phyloP scores from a whole-genome alignment of 208 protist genomes.

The Novymonas esmeraldas region DNA sequence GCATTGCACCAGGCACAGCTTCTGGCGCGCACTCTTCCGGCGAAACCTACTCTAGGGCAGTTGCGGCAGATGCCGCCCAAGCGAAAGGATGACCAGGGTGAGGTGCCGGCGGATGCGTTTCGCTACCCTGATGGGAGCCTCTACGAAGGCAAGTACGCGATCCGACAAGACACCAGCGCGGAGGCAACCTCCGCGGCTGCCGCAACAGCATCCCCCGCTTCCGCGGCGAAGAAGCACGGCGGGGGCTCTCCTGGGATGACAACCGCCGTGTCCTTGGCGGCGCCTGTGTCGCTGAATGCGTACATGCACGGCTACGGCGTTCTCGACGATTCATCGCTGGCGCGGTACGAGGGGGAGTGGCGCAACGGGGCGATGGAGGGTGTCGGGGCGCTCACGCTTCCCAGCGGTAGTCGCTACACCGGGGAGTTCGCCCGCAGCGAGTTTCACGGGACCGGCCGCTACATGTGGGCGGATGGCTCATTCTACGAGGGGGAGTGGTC shows the following conservation, averaged over 20 bases:
- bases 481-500: conserved; percentile 87
- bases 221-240: conserved; percentile 20
- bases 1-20: no score
- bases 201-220: neutral
- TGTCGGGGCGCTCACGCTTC: conserved; percentile 48
- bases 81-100: conserved; percentile 70
- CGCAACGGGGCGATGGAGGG: conserved; percentile 74
- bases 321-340: conserved; percentile 55
- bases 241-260: conserved; percentile 2
- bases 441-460: conserved; percentile 75
- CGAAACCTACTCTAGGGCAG: no score
- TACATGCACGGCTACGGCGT: conserved; percentile 32
- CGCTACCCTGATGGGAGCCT: conserved; percentile 65
- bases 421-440: conserved; percentile 56
- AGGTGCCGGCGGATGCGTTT: conserved; percentile 57
- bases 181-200: conserved; percentile 13
- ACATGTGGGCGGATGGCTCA: conserved; percentile 89
- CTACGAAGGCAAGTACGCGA: conserved; percentile 61
- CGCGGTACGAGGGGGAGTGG: conserved; percentile 88
- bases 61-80: conserved; percentile 52
- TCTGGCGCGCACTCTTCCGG: no score
- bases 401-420: conserved; percentile 64
- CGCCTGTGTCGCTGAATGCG: conserved; percentile 11
- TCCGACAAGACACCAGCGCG: conserved; percentile 22
- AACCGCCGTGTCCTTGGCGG: neutral